Evolutionary conservation across 345 rosid species (phyloP), one percentile per base, ranked within the genome.

Genomic region (Geranium rotundifolium): DNA sequence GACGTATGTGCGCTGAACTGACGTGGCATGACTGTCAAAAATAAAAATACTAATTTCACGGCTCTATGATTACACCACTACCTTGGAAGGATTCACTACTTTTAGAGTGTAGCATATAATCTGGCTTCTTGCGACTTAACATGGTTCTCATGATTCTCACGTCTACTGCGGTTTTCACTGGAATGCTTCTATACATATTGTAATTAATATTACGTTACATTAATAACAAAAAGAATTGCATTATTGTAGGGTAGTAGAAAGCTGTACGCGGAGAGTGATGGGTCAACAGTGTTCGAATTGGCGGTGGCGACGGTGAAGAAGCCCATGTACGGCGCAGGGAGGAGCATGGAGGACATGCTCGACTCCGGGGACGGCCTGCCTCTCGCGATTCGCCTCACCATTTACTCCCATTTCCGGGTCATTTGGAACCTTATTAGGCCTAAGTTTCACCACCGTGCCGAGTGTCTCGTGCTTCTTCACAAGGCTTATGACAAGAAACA

Each of bases 301-400:
- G 63, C 63, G 29, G 75, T 84, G 29, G 96, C 88, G 58, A 81
- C 88, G 17, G 76, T 60, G 75, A 87, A 79, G 71, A 82, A 71
- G 46, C 84, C 91, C 0, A 79, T 91, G 92, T 91, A 91, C 59
- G 96, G 92, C 5, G 98, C 96, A 0, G 98, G 98, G 57, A 71
- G 85, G 61, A 84, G 63, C 68, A 89, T 89, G 95, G 69, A 80
- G 52, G 96, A 89, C 76, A 61, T 91, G 85, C 74, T 89, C 23
- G 84, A 80, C 16, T 85, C 93, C 0, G 79, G 78, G n/a, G 74
- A 46, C 63, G 96, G 95, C 6, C 60, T 89, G 81, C 84, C 98
- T 1, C 30, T 91, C 13, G 59, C 66, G 20, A 63, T 91, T 57
- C 73, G 80, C 0, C 30, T 80, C 56, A 76, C 58, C 13, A 31